A percentile compares a stretch with the other conserved stretches of the same genome.
phyloP scores from a whole-genome alignment of 1,139 yeast genomes.

The Pichia sp. region DNA sequence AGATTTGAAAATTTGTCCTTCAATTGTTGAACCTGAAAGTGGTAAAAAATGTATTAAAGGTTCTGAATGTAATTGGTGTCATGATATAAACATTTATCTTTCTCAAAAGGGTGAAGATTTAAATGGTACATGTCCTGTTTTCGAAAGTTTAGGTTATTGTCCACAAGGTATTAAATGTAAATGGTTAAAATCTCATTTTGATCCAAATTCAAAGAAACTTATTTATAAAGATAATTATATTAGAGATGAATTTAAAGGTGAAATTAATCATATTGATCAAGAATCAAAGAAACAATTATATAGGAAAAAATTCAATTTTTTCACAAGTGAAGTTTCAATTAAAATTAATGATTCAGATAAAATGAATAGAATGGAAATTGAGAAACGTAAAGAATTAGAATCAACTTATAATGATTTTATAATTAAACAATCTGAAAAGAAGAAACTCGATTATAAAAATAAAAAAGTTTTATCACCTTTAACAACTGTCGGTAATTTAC shows the following conservation, averaged over 20 bases:
- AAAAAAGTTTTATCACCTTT: constrained; percentile 91
- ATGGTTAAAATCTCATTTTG: constrained; percentile 74
- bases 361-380: constrained; percentile 21
- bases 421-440: constrained; percentile 77
- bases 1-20: constrained; percentile 57
- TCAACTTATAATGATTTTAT: constrained; percentile 70
- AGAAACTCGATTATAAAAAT: constrained; percentile 52
- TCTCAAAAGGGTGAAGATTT: constrained; percentile 63
- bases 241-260: constrained; percentile 38
- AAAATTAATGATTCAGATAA: constrained; percentile 26
- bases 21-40: constrained; percentile 45
- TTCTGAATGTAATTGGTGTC: constrained; percentile 68
- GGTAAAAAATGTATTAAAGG: constrained; percentile 57
- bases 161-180: constrained; percentile 90
- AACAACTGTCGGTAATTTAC: constrained; percentile 95
- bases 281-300: constrained; percentile 51
- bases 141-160: constrained; percentile 73
- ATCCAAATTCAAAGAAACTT: constrained; percentile 41
- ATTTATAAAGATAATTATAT: constrained; percentile 25
- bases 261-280: constrained; percentile 55
- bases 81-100: constrained; percentile 62
- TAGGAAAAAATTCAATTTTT: constrained; percentile 54
- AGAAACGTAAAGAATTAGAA: constrained; percentile 32
- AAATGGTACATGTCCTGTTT: constrained; percentile 78
- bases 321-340: constrained; percentile 41